phyloP scores from a whole-genome alignment of 2,329 filamentous ascomycete species.

The Paradendryphiella salina region DNA sequence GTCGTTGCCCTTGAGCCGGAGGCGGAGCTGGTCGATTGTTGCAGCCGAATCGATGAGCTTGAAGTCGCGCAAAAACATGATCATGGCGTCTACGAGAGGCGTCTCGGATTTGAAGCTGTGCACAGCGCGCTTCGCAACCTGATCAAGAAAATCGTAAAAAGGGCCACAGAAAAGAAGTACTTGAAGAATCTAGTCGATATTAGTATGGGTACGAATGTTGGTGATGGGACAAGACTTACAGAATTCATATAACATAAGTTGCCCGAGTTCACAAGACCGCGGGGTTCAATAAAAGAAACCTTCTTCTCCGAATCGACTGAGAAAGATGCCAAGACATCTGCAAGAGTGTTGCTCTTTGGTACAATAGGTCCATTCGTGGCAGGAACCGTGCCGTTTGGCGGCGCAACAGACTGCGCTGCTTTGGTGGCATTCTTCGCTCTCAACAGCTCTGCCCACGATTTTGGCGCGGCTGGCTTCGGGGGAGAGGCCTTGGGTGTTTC shows the following conservation, averaged over 20 bases:
- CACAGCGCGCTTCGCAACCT: slow-evolving; percentile 77
- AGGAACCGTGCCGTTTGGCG: slow-evolving; percentile 33
- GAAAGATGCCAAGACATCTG: slow-evolving; percentile 76
- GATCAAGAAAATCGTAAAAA: slow-evolving; percentile 91
- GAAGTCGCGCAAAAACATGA: slow-evolving; percentile 95
- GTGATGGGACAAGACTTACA: slow-evolving; percentile 58
- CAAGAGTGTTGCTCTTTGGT: slow-evolving; percentile 65
- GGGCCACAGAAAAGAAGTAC: slow-evolving; percentile 90
- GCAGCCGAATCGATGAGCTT: slow-evolving; percentile 78
- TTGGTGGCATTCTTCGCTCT: slow-evolving; percentile 54
- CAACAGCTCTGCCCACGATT: slow-evolving; percentile 72
- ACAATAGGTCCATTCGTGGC: slow-evolving; percentile 49
- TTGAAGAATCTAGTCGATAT: slow-evolving; percentile 75
- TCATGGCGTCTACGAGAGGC: slow-evolving; percentile 91
- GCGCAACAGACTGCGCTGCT: slow-evolving; percentile 19
- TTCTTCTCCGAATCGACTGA: slow-evolving; percentile 66
- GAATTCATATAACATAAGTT: slow-evolving; percentile 99
- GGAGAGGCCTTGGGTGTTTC: slow-evolving; percentile 48
- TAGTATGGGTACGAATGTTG: slow-evolving; percentile 23
- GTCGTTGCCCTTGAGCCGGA: slow-evolving; percentile 77
- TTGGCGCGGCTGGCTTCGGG: slow-evolving; percentile 54
- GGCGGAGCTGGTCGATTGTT: slow-evolving; percentile 72
- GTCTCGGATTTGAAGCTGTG: slow-evolving; percentile 96
- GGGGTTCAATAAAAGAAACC: slow-evolving; percentile 83
- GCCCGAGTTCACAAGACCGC: slow-evolving; percentile 92